Evolutionary conservation across 75 land plant species (phyloP), one percentile per base, ranked within the genome.

Genomic region (Larix kaempferi): DNA sequence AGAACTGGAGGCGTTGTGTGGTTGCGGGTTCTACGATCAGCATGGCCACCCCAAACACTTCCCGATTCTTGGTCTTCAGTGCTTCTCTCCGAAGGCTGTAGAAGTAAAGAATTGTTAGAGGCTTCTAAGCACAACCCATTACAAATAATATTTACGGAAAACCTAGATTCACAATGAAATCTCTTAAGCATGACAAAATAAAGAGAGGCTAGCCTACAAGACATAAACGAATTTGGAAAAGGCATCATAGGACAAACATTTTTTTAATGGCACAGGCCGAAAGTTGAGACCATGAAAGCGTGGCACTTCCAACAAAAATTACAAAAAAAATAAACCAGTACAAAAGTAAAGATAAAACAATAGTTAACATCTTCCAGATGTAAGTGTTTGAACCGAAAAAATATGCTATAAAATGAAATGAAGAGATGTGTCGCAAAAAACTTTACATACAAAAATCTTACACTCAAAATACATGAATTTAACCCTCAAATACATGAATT

Each of bases 1-100:
- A 69, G 52, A 11, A n/a, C 73, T 17, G 73, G 22, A 10, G 73
- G 52, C 73, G 35, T 69, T 21, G 41, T 69, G 13, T 49, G 73
- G 49, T 39, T 69, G 73, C 39, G 73, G 41, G 49, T 39, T 69
- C 73, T 41, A 7, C 73, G 23, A 69, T 69, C 73, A 69, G 54
- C 4, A 11, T 69, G 52, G 19, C 25, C 73, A 69, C 49, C 41
- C 73, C 73, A 69, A 49, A 39, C 73, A 69, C 52, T 39, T 69
- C 73, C 73, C 19, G 73, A 69, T 39, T 69, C 73, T 17, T 37
- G 73, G n/a, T 69, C 73, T 69, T 69, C 73, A 41, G 73, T 41
- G 49, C 73, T 39, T 69, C 73, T 69, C 23, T 69, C 73, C 11
- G n/a, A 69, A 10, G 73, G 49, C 73, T 69, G 73, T 41, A 21